Evolutionary conservation across 2,329 filamentous ascomycete species (phyloP), one percentile per base, ranked within the genome.

Genomic region (Exophiala phaeomuriformis): DNA sequence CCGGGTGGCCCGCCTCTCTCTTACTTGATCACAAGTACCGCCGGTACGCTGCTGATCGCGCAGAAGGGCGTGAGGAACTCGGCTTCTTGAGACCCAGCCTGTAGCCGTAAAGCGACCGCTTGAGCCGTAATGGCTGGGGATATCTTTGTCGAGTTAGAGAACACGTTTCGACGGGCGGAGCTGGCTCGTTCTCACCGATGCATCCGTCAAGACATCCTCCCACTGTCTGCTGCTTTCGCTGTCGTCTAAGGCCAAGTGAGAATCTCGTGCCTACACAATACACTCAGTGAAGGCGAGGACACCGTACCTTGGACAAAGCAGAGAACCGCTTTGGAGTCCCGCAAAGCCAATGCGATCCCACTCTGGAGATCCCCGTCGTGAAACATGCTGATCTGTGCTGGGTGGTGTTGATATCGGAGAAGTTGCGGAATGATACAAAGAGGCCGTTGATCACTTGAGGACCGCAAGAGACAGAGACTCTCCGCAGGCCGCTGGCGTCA

Each of bases 1-100:
- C 41, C 29, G 28, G 12, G 30, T 19, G 47, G 39, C 46, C 8
- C 19, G 44, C 19, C 19, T 19, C 19, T 47, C 56, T 65, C 77
- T 49, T 72, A 85, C 80, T 84, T 82, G 62, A 95, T 90, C 19
- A 94, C 75, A 10, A 95, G 78, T 5, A 95, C 71, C 1, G 86
- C 86, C 0, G 91, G 90, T n/a, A 82, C 82, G 61, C 82, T 82
- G 1, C 81, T 79, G n/a, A 95, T 74, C 0, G 88, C 87, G 64
- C 88, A 94, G 64, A 95, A 87, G 43, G 88, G 87, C 6, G 84
- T 80, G 9, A 97, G 75, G 64, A 89, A 94, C 4, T 80, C 83
- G 6, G 89, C 89, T 72, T 95, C 90, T 60, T 86, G 80, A 1
- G 86, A 90, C 27, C 84, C 87, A 12, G 84, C 82, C 33, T 77